Conservation (phyloP, 305 asterid genomes). For the Coffea humblotiana region DNA sequence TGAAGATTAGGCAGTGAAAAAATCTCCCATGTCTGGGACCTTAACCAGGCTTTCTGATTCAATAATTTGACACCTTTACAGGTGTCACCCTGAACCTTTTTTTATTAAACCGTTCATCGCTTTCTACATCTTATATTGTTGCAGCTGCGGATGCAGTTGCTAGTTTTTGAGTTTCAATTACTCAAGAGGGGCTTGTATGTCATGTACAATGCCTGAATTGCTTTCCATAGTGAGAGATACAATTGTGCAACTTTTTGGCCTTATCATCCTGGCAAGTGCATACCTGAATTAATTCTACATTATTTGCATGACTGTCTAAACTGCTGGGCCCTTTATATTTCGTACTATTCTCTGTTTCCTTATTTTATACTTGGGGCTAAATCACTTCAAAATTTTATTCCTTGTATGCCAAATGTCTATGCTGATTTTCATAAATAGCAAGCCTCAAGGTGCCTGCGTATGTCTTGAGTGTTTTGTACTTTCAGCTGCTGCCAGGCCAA, state of each 20-base stretch:
- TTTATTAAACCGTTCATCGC: not conserved
- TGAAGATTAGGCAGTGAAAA: not conserved
- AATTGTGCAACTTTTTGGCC: not conserved
- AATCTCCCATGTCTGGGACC: not conserved
- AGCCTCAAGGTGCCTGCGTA: not conserved
- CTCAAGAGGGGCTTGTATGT: not conserved
- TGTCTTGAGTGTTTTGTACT: not conserved
- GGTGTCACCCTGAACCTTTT: slow-evolving; percentile 2
- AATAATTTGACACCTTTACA: slow-evolving; percentile 4
- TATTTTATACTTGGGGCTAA: not conserved
- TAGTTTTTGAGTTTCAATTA: not conserved
- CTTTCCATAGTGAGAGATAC: not conserved
- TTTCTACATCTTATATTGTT: not conserved
- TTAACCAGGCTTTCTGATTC: slow-evolving; percentile 4
- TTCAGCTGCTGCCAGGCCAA: not conserved
- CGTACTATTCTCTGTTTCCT: not conserved
- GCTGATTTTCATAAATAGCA: not conserved
- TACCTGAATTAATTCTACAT: not conserved
- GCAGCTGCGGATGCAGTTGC: slow-evolving; percentile 16
- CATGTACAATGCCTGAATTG: slow-evolving; percentile 1
- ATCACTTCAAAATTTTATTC: not conserved
- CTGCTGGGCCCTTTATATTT: no score
- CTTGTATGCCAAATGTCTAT: no score
- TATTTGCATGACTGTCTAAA: not conserved
- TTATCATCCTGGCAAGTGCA: not conserved